Percentiles rank a stretch among this genome's conserved stretches.
phyloP scores from a whole-genome alignment of 2,329 filamentous ascomycete species.

The Trichoderma simmonsii region DNA sequence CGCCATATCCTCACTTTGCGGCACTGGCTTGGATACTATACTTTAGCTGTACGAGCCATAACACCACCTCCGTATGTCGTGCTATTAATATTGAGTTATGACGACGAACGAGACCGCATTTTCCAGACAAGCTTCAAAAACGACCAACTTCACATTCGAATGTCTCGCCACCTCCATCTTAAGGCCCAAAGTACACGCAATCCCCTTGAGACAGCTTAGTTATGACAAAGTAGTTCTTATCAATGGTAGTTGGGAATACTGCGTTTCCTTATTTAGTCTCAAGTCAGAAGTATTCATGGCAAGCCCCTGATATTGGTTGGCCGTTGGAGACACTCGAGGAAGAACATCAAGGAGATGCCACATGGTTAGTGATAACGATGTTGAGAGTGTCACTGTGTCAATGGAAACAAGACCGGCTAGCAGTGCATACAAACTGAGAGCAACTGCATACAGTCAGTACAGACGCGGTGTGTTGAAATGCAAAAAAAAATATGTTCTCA shows the following conservation, averaged over 20 bases:
- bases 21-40: background rate
- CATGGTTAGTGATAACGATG: background rate
- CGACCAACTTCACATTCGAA: background rate
- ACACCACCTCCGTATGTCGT: background rate
- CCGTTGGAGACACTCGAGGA: background rate
- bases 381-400: background rate
- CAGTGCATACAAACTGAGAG: background rate
- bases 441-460: too few relatives aligned
- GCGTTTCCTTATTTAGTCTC: background rate
- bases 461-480: too few relatives aligned
- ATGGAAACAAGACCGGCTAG: background rate
- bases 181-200: background rate
- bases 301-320: background rate
- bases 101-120: too few relatives aligned
- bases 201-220: background rate
- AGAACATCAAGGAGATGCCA: background rate
- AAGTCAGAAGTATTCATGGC: background rate
- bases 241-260: background rate
- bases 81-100: background rate
- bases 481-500: too few relatives aligned
- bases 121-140: too few relatives aligned
- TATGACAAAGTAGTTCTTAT: background rate
- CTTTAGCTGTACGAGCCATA: background rate
- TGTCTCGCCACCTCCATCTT: background rate
- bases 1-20: background rate